Percentiles rank a stretch among this genome's conserved stretches.
phyloP scores from a whole-genome alignment of 2,329 filamentous ascomycete genomes.

The Monosporascus sp. region DNA sequence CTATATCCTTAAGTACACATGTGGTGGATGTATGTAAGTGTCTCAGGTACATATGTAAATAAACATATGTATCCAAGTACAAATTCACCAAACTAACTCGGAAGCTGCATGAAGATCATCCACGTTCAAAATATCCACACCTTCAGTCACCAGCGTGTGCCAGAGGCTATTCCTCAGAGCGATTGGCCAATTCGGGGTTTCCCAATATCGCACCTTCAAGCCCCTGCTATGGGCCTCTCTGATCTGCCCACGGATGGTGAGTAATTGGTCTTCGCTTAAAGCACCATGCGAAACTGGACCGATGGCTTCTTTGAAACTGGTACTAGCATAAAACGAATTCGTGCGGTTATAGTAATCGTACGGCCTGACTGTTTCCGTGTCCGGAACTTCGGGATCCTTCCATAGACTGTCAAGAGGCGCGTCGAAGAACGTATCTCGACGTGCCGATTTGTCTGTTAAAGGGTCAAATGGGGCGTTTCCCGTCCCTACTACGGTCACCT shows the following conservation, averaged over 20 bases:
- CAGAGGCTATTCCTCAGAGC: constrained; percentile 50
- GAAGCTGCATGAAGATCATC: constrained; percentile 42
- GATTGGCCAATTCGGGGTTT: constrained; percentile 51
- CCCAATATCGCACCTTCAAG: constrained; percentile 56
- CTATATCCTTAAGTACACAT: no score
- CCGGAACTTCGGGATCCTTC: constrained; percentile 27
- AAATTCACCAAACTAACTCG: background rate
- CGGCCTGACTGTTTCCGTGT: constrained; percentile 4
- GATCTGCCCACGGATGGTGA: constrained; percentile 37
- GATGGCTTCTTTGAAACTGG: constrained; percentile 43
- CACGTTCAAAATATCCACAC: constrained; percentile 55
- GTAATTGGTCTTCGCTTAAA: constrained; percentile 36
- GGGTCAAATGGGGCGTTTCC: constrained; percentile 57
- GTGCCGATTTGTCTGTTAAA: constrained; percentile 44
- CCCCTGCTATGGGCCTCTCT: constrained; percentile 40
- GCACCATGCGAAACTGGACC: constrained; percentile 37
- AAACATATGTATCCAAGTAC: no score
- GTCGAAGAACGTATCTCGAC: constrained; percentile 61
- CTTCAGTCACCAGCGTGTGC: constrained; percentile 48
- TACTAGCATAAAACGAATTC: constrained; percentile 57
- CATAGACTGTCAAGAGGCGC: constrained; percentile 47
- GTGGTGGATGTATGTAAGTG: no score
- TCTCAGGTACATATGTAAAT: no score
- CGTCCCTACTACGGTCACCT: constrained; percentile 64
- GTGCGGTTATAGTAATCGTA: constrained; percentile 31